Evolutionary conservation across 140 eudicot genomes (phyloP).

Genomic region (Erigeron philadelphicus): DNA sequence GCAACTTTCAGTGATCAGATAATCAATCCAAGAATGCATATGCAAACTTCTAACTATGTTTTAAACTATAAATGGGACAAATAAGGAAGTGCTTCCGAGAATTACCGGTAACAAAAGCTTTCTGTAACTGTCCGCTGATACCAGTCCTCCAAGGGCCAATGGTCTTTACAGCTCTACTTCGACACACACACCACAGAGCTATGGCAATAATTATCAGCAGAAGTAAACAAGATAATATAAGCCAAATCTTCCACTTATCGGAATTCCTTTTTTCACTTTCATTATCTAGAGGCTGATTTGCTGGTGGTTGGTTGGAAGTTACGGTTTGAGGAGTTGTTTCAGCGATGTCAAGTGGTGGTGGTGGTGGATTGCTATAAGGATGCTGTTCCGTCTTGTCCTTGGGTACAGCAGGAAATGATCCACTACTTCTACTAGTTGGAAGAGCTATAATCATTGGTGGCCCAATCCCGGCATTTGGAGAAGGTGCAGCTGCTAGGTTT

Average conservation of each 20-base stretch:
- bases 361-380: constrained; percentile 26
- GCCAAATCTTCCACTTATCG: constrained; percentile 36
- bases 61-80: neutral
- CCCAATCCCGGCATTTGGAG: constrained; percentile 29
- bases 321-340: constrained; percentile 22
- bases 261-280: constrained; percentile 11
- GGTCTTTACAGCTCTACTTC: constrained; percentile 44
- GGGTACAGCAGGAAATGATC: constrained; percentile 73
- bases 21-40: neutral
- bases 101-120: constrained; percentile 86
- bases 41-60: constrained; percentile 5
- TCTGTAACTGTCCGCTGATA: constrained; percentile 87
- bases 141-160: constrained; percentile 88
- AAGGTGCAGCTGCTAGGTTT: constrained; percentile 57
- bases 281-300: constrained; percentile 9
- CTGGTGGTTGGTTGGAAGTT: constrained; percentile 19
- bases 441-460: constrained; percentile 32
- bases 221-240: constrained; percentile 33
- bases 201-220: constrained; percentile 39
- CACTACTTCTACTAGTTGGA: constrained; percentile 78
- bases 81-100: neutral
- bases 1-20: neutral
- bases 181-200: constrained; percentile 38
- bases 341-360: constrained; percentile 1
- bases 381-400: constrained; percentile 23